phyloP scores from a whole-genome alignment of 2,329 filamentous ascomycete species.

The Alternaria atra region DNA sequence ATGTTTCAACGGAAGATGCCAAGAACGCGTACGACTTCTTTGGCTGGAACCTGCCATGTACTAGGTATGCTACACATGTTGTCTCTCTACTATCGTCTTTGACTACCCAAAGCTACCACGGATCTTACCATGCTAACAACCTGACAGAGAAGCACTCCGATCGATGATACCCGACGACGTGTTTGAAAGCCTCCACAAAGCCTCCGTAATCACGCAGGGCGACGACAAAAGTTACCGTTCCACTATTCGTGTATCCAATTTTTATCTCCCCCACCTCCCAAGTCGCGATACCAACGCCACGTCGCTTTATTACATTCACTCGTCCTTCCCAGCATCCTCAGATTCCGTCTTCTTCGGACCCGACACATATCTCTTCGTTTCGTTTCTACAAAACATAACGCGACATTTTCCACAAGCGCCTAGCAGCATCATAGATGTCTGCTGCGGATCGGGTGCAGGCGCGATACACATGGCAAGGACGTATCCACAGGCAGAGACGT shows the following conservation, averaged over 20 bases:
- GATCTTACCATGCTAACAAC: background rate
- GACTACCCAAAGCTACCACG: background rate
- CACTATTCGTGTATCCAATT: constrained; percentile 32
- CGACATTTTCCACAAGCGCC: constrained; percentile 18
- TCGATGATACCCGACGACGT: constrained; percentile 26
- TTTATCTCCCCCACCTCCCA: constrained; percentile 25
- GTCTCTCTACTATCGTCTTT: no score
- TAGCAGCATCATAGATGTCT: constrained; percentile 31
- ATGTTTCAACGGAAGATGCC: constrained; percentile 24
- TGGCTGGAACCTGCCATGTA: constrained; percentile 33
- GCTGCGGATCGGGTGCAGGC: constrained; percentile 35
- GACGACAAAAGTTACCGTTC: constrained; percentile 23
- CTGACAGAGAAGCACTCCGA: constrained; percentile 18
- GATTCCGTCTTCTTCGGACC: constrained; percentile 37
- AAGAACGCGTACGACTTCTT: constrained; percentile 32
- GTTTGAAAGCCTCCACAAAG: constrained; percentile 17
- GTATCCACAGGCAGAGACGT: constrained; percentile 25
- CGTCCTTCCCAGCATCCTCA: constrained; percentile 30
- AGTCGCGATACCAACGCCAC: background rate
- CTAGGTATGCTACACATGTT: constrained; percentile 15
- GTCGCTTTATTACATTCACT: constrained; percentile 34
- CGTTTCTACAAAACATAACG: constrained; percentile 24
- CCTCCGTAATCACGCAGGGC: constrained; percentile 15
- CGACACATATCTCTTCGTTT: constrained; percentile 35
- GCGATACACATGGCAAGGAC: constrained; percentile 35